Percentiles rank a stretch among this genome's conserved stretches.
Evolutionary conservation across 2,329 filamentous ascomycete genomes (phyloP).

Genomic region (Xylaria sp.): DNA sequence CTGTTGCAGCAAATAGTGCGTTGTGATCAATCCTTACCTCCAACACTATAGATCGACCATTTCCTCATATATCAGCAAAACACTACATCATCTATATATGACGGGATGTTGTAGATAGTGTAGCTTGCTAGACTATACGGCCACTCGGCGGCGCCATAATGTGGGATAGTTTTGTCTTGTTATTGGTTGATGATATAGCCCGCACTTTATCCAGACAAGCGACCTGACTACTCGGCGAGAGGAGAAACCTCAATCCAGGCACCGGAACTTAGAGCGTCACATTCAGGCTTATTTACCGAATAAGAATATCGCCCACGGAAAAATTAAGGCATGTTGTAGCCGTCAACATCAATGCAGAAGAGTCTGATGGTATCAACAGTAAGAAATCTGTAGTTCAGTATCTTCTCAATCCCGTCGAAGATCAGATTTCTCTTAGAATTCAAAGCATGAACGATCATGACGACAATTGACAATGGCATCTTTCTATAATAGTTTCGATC

Average conservation of each 20-base stretch:
- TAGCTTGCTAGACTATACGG: not conserved
- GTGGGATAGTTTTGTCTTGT: not conserved
- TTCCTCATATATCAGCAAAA: not conserved
- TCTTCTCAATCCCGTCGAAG: not conserved
- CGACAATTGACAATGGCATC: constrained; percentile 5
- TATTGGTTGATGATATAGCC: constrained; percentile 28
- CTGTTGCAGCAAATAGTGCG: not conserved
- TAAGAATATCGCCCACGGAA: not conserved
- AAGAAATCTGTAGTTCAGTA: not conserved
- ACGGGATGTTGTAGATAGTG: not conserved
- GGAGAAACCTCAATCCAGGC: not conserved
- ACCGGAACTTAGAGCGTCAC: not conserved
- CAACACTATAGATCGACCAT: not conserved
- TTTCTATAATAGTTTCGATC: constrained; percentile 38
- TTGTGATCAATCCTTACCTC: not conserved
- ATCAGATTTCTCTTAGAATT: too few relatives aligned
- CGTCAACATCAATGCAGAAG: not conserved
- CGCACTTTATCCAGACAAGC: constrained; percentile 34
- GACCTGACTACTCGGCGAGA: constrained; percentile 14
- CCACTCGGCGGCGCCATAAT: not conserved
- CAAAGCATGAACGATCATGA: not conserved
- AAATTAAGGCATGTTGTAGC: not conserved
- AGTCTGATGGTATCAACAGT: not conserved
- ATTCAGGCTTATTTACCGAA: constrained; percentile 21
- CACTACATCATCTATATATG: not conserved